These are phyloP conservation scores for Spergularia azorica DNA, from an alignment of 179 eudicot genomes.

Conservation along the genomic window DNA sequence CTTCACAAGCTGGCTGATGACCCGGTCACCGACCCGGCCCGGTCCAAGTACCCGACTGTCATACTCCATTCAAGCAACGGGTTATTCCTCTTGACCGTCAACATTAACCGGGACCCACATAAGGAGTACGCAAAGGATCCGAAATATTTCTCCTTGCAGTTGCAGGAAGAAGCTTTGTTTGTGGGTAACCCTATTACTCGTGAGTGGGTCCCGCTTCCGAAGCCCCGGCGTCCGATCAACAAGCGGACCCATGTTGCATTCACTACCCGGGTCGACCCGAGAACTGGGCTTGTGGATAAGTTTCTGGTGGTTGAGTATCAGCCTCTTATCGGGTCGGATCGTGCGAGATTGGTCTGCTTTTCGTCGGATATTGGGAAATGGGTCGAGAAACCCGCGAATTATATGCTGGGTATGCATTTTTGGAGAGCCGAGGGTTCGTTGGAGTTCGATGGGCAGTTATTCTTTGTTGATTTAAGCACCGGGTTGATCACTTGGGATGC, in stretches of 20 bases:
- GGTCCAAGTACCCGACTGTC: not conserved
- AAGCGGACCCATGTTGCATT: not conserved
- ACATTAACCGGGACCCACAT: not conserved
- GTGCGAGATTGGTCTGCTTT: not conserved
- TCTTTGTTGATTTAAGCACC: not conserved
- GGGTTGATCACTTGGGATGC: constrained; percentile 15
- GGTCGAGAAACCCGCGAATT: not conserved
- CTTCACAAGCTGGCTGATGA: not conserved
- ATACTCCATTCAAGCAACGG: constrained; percentile 2
- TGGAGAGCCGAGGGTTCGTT: constrained; percentile 4
- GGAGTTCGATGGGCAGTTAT: not conserved
- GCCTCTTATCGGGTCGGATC: not conserved
- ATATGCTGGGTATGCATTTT: not conserved
- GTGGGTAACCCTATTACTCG: constrained; percentile 8
- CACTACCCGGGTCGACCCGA: constrained; percentile 12
- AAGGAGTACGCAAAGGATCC: not conserved
- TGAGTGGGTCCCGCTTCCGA: not conserved
- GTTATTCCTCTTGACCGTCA: not conserved
- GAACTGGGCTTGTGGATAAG: not conserved
- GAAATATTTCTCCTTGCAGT: too few species aligned
- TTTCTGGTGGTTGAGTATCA: constrained; percentile 14
- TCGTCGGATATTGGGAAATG: constrained; percentile 16
- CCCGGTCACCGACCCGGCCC: not conserved
- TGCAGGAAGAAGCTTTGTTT: not conserved
- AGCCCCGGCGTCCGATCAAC: not conserved